Evolutionary conservation across 2,329 filamentous ascomycete genomes (phyloP).

Genomic region (Pseudocercospora cruenta): DNA sequence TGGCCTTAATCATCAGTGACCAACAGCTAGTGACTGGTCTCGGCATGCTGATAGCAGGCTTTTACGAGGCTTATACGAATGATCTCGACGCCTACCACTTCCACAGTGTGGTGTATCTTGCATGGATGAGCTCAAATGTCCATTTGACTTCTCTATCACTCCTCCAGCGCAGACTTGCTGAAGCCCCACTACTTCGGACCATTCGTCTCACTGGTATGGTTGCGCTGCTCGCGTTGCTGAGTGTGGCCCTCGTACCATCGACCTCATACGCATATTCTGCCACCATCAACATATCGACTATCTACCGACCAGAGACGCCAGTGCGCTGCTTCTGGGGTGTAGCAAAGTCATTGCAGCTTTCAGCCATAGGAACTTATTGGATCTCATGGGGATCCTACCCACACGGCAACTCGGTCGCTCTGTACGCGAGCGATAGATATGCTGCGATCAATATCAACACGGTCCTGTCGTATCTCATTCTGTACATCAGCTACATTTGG

Average conservation of each 20-base stretch:
- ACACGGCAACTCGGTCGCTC: not conserved
- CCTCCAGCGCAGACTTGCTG: constrained; percentile 8
- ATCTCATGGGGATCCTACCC: not conserved
- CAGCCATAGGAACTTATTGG: not conserved
- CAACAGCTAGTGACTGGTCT: too few species aligned
- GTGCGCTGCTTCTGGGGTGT: not conserved
- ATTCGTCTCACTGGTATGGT: constrained; percentile 12
- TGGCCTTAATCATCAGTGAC: too few species aligned
- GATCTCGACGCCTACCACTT: constrained; percentile 19
- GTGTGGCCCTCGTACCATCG: constrained; percentile 7
- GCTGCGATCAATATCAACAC: not conserved
- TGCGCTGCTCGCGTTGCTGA: constrained; percentile 13
- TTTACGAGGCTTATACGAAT: not conserved
- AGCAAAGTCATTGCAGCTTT: not conserved
- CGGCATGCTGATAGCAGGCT: too few species aligned
- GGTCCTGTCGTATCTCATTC: not conserved
- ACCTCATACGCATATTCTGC: not conserved
- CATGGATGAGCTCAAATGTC: constrained; percentile 25
- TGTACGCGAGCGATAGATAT: not conserved
- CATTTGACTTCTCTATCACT: constrained; percentile 24
- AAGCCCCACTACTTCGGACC: too few species aligned
- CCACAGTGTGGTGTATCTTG: constrained; percentile 21
- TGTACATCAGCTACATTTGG: constrained; percentile 16
- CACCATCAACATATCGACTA: not conserved
- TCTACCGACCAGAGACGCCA: not conserved